Evolutionary conservation across 1,284 basidiomycete species (phyloP), one percentile per base, ranked within the genome.

Genomic region (Uromyces viciae-fabae): DNA sequence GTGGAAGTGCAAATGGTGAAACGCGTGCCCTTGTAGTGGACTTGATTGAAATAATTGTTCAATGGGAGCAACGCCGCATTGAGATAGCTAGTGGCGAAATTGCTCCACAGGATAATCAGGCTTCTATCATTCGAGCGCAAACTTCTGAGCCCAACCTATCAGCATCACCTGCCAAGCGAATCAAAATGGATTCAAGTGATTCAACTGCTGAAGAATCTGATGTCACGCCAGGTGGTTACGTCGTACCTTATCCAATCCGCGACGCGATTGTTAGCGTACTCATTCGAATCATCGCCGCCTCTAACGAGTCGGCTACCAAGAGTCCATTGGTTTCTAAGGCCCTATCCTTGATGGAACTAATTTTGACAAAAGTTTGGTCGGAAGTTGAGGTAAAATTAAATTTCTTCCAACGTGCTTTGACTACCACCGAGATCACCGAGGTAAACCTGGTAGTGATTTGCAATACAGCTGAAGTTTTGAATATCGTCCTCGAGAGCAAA

Each of bases 221-320:
- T 74, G 38, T 49, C 22, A 33, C 43, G 15, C 36, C 60, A 64
- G 66, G 75, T 60, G 86, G 86, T 2, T 95, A 94, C 93, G 87
- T 90, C 22, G 93, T 85, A 0, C 94, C 95, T 2, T 87, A 93
- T 19, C 89, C 89, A 25, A 91, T 94, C 82, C 90, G 94, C 42
- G 95, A 98, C 86, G 92, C 91, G 82, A 92, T 97, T 86, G 92
- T 98, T 82, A 95, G 93, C 86, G 97, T 95, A 86, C 89, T 99
- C 38, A 91, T 99, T 31, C 92, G 95, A 74, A 90, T 98, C 75
- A 91, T 90, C 36, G 88, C 94, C n/a, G 89, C 91, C 31, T 89
- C 90, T 5, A 88, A 90, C 64, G 95, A 98, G 77, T 88, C 89
- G 5, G 88, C 90, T 36, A 88, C 90, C 19, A 90, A 90, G 79